Percentiles rank a stretch among this genome's conserved stretches.
Conservation (phyloP, 257 asterid genomes). For the Leptodermis oblonga region DNA sequence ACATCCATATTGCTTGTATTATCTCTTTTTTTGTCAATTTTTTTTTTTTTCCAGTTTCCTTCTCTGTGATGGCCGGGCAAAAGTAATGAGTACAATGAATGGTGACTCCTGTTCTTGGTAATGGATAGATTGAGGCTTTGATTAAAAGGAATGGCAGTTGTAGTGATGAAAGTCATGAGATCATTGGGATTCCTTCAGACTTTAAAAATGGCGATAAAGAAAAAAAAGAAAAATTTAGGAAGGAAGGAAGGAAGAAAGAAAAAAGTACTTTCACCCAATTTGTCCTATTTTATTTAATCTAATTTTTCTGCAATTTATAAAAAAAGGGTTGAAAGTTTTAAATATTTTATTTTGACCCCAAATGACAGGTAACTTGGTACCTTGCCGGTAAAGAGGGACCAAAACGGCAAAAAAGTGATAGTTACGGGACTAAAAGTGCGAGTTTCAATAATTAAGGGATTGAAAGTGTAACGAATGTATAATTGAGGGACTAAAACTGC, state of each 20-base stretch:
- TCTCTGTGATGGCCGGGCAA: conserved; percentile 11
- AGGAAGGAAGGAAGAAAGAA: not conserved
- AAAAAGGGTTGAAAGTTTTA: too few species aligned
- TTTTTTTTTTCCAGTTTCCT: not conserved
- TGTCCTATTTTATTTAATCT: too few species aligned
- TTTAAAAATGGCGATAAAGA: too few species aligned
- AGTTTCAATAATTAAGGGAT: too few species aligned
- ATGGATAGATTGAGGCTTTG: conserved; percentile 35
- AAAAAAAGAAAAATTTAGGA: conserved; percentile 8
- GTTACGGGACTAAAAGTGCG: too few species aligned
- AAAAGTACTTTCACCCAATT: not conserved
- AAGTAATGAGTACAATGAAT: conserved; percentile 21
- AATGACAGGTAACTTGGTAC: too few species aligned
- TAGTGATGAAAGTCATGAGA: conserved; percentile 33
- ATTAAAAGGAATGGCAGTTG: conserved; percentile 41
- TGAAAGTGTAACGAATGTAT: too few species aligned
- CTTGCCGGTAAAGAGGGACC: too few species aligned
- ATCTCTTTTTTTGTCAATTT: conserved; percentile 22
- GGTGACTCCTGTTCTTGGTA: conserved; percentile 29
- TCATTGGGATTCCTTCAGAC: conserved; percentile 43
- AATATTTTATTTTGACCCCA: too few species aligned
- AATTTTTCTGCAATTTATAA: too few species aligned
- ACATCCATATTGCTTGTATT: conserved; percentile 39
- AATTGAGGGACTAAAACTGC: too few species aligned
- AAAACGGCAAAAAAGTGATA: too few species aligned